These are phyloP conservation scores for Eragrostis curvula DNA, from an alignment of 176 grass and related monocot genomes.

Conservation along the genomic window DNA sequence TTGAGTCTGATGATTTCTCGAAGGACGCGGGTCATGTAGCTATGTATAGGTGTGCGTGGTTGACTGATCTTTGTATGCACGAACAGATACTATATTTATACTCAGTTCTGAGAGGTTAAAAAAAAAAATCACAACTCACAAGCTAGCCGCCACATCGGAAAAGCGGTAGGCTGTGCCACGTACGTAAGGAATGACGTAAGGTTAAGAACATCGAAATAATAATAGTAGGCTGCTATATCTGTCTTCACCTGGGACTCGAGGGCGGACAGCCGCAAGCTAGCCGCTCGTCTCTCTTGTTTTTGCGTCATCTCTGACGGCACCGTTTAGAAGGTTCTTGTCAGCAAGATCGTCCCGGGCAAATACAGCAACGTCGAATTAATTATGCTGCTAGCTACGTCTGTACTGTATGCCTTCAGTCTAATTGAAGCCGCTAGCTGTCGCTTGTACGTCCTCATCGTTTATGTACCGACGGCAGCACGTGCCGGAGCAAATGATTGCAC, in stretches of 20 bases:
- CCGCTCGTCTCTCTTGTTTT: not conserved
- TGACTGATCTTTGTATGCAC: no score
- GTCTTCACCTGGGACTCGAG: no score
- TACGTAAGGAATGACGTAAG: not conserved
- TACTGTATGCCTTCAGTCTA: not conserved
- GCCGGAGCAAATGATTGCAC: no score
- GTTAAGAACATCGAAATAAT: not conserved
- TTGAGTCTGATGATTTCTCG: no score
- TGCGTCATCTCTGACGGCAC: slow-evolving; percentile 1
- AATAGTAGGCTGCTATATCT: no score
- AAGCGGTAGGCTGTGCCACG: not conserved
- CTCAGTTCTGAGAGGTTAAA: no score
- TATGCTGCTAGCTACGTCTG: not conserved
- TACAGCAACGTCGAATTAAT: no score
- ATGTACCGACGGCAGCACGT: not conserved
- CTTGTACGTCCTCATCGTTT: not conserved
- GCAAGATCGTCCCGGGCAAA: not conserved
- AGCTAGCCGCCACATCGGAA: not conserved
- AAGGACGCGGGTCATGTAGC: no score
- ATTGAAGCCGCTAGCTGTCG: not conserved
- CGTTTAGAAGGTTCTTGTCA: not conserved
- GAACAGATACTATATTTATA: no score
- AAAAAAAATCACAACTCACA: no score
- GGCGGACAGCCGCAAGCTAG: no score
- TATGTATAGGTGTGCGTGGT: no score